A percentile compares a stretch with the other conserved stretches of the same genome.
phyloP scores from a whole-genome alignment of 2,329 filamentous ascomycete genomes.

The Clarireedia homoeocarpa region DNA sequence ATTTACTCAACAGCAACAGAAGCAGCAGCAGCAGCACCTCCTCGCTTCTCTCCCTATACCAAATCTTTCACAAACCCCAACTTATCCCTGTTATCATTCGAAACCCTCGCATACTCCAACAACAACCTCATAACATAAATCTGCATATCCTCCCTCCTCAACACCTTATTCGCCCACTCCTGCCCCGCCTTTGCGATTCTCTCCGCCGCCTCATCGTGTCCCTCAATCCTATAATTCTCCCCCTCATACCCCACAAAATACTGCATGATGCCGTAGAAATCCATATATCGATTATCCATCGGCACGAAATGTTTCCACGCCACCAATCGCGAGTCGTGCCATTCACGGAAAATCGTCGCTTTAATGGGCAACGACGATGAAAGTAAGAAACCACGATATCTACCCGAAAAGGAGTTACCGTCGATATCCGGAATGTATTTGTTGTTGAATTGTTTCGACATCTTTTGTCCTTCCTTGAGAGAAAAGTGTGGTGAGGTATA shows the following conservation, averaged over 20 bases:
- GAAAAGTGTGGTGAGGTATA: constrained; percentile 35
- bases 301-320: constrained; percentile 79
- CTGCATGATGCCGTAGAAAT: constrained; percentile 66
- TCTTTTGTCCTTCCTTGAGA: constrained; percentile 40
- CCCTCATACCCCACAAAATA: constrained; percentile 63
- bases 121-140: constrained; percentile 57
- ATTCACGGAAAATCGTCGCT: constrained; percentile 70
- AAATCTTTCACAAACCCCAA: constrained; percentile 29
- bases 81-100: constrained; percentile 29
- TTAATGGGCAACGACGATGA: constrained; percentile 68
- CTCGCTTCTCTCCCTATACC: neutral
- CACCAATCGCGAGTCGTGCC: constrained; percentile 68
- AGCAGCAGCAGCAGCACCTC: no score
- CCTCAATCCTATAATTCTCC: constrained; percentile 21
- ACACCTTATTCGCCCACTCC: constrained; percentile 63
- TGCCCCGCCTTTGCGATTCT: constrained; percentile 58
- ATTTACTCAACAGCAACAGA: no score
- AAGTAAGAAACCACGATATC: constrained; percentile 61
- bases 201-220: constrained; percentile 47
- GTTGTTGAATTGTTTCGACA: constrained; percentile 47
- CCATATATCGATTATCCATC: constrained; percentile 67
- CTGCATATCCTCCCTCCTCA: constrained; percentile 62
- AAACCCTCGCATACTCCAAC: constrained; percentile 47
- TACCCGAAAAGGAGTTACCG: constrained; percentile 63
- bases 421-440: constrained; percentile 75